phyloP scores from a whole-genome alignment of 2,329 filamentous ascomycete genomes.

The Cladosporium velox region DNA sequence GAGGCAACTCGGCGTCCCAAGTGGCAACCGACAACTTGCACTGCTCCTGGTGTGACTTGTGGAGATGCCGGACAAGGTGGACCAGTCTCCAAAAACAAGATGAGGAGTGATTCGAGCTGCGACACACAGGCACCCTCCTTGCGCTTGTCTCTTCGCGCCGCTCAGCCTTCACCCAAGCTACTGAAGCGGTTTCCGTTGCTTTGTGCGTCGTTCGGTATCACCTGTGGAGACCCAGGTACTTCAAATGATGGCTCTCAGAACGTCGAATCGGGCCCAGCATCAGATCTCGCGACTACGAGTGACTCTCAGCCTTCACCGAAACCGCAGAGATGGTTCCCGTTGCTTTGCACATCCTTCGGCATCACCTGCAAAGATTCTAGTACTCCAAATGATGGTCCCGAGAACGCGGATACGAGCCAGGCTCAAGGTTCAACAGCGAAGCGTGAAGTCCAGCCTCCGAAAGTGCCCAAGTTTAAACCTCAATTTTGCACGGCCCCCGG shows the following conservation, averaged over 20 bases:
- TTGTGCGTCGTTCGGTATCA: not conserved
- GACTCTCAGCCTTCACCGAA: not conserved
- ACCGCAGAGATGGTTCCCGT: not conserved
- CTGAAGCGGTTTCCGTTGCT: not conserved
- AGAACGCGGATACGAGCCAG: not conserved
- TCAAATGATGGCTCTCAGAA: not conserved
- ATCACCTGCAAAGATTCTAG: not conserved
- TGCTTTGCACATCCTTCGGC: not conserved
- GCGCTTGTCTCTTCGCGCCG: not conserved
- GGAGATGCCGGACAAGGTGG: not conserved
- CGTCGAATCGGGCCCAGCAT: not conserved
- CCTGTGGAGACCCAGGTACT: not conserved
- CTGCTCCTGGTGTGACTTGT: slow-evolving; percentile 8
- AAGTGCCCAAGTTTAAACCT: not conserved
- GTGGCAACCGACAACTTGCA: slow-evolving; percentile 3
- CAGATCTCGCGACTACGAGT: not conserved
- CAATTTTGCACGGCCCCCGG: not conserved
- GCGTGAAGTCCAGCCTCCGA: not conserved
- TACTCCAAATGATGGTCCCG: not conserved
- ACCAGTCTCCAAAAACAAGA: not conserved
- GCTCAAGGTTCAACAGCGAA: not conserved
- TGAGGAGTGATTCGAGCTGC: not conserved
- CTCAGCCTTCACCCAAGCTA: not conserved
- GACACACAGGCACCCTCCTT: not conserved
- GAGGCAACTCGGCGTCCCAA: not conserved